Evolutionary conservation across 2,329 filamentous ascomycete genomes (phyloP), one percentile per base, ranked within the genome.

Genomic region (Neonectria hederae): DNA sequence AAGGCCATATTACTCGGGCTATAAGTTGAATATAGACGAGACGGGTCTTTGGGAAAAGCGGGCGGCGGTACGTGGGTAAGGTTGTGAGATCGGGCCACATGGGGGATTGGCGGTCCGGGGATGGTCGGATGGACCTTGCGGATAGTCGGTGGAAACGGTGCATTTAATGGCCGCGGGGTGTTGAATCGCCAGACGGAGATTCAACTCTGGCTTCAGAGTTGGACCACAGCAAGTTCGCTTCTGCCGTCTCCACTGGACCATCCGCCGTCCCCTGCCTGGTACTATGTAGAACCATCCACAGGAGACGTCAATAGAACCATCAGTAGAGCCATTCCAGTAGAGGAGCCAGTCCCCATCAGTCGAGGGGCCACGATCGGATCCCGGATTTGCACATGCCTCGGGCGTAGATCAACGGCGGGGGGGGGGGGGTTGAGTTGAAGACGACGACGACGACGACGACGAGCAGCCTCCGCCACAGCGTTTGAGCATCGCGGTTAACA

Each of bases 11-110:
- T 19, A 42, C 32, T 40, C 40, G 28, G 22, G 45, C 45, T 56
- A 55, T 61, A 42, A 19, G 40, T 54, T 30, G 59, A 62, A 59
- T 65, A 62, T 59, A 65, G 58, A 52, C 59, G 63, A 65, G 63
- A 65, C 63, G 42, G 19, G 40, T 11, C 17, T 22, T 17, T 28
- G 22, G 8, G 42, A 46, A 30, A 51, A 56, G 60, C 45, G 60
- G 48, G 54, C 51, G 32, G 42, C 42, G 32, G 45, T 26, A 43
- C 30, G 48, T 42, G 54, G 61, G 28, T 42, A 59, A 24, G 51
- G 32, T 45, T 56, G n/a, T 46, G n/a, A 38, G 28, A 55, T 63
- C 49, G 43, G 53, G 54, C 45, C 45, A 14, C 48, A 57, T 58
- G 45, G 55, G 32, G 32, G 52, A 19, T 26, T 30, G 38, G 52